Conservation (phyloP, 495 filamentous ascomycete species). For the Podospora tetraspora region DNA sequence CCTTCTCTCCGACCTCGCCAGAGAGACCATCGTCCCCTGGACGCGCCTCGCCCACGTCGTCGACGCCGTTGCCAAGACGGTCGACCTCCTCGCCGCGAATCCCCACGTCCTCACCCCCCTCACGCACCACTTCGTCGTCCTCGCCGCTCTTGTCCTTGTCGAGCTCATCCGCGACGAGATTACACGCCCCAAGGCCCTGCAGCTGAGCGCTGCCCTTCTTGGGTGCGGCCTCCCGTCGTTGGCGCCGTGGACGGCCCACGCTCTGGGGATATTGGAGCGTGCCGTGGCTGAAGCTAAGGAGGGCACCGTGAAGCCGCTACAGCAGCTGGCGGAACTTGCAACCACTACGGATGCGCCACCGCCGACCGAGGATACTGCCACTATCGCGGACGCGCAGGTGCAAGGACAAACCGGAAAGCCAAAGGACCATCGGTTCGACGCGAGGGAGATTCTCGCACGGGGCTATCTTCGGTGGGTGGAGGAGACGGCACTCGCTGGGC, state of each 20-base stretch:
- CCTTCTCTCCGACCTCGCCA: constrained; percentile 53
- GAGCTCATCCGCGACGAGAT: constrained; percentile 49
- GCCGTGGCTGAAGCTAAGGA: constrained; percentile 26
- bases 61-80: constrained; percentile 54
- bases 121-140: constrained; percentile 65
- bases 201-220: constrained; percentile 31
- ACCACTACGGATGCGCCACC: constrained; percentile 30
- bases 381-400: not conserved
- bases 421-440: constrained; percentile 3
- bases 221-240: constrained; percentile 31
- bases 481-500: not conserved
- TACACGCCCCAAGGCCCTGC: constrained; percentile 31
- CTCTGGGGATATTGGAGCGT: constrained; percentile 41
- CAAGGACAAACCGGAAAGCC: not conserved
- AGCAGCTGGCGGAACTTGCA: constrained; percentile 62
- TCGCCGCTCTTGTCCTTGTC: constrained; percentile 62
- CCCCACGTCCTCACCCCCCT: constrained; percentile 57
- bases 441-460: constrained; percentile 6
- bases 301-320: constrained; percentile 36
- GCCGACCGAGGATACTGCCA: not conserved
- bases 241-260: constrained; percentile 44
- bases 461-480: constrained; percentile 20
- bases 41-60: constrained; percentile 46
- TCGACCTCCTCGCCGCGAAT: constrained; percentile 50
- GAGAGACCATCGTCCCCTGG: constrained; percentile 36